Percentiles rank a stretch among this genome's conserved stretches.
Evolutionary conservation across 495 filamentous ascomycete species (phyloP).

Genomic region (Aspergillus ellipticus): DNA sequence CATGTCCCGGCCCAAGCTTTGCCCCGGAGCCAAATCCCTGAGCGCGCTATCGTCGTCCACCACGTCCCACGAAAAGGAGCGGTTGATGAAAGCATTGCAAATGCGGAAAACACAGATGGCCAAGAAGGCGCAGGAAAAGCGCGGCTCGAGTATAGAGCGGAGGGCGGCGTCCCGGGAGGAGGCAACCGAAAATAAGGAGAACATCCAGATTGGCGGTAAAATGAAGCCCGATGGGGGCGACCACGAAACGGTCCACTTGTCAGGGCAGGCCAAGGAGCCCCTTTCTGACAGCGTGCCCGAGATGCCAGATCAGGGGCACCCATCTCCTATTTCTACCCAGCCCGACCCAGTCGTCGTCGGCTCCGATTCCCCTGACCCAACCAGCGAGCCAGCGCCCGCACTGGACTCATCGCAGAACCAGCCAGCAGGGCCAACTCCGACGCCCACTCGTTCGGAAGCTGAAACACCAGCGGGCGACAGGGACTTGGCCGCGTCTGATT

Average conservation of each 20-base stretch:
- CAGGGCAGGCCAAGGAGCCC: slow-evolving; percentile 13
- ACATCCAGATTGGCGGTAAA: slow-evolving; percentile 17
- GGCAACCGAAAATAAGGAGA: slow-evolving; percentile 32
- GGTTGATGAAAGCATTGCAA: slow-evolving; percentile 91
- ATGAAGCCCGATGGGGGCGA: slow-evolving; percentile 4
- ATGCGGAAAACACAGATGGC: slow-evolving; percentile 74
- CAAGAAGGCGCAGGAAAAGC: slow-evolving; percentile 38
- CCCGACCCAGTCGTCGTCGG: slow-evolving; percentile 17
- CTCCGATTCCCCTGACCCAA: neutral
- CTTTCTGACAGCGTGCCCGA: too few relatives aligned
- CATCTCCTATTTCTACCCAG: slow-evolving; percentile 11
- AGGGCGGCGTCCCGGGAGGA: slow-evolving; percentile 10
- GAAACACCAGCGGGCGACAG: slow-evolving; percentile 24
- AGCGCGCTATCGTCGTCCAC: slow-evolving; percentile 51
- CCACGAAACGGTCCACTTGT: slow-evolving; percentile 8
- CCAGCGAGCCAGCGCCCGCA: neutral
- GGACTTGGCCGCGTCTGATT: slow-evolving; percentile 23
- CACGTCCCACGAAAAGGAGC: slow-evolving; percentile 83
- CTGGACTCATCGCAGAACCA: slow-evolving; percentile 8
- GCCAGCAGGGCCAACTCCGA: too few relatives aligned
- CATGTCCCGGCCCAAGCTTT: slow-evolving; percentile 45
- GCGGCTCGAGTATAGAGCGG: slow-evolving; percentile 22
- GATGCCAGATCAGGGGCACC: slow-evolving; percentile 5
- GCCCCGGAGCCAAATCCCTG: slow-evolving; percentile 50
- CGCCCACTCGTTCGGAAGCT: slow-evolving; percentile 23